Percentiles rank a stretch among this genome's conserved stretches.
phyloP scores from a whole-genome alignment of 2,329 filamentous ascomycete genomes.

The Arthroderma sp. region DNA sequence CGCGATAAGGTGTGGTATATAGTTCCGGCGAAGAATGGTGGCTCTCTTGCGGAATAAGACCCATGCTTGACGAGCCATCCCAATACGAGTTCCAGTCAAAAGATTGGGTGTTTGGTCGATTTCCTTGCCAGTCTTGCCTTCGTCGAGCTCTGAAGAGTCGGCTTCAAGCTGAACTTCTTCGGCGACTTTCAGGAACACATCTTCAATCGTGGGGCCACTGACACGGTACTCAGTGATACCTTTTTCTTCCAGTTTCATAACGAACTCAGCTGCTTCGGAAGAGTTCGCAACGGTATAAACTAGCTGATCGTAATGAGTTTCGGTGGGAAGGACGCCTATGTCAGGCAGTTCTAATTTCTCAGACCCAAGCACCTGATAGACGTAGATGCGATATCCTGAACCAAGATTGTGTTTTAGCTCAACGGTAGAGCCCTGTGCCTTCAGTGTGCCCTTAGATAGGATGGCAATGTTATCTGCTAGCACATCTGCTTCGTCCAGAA shows the following conservation, averaged over 20 bases:
- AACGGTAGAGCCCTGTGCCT: slow-evolving; percentile 71
- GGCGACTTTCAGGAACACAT: slow-evolving; percentile 77
- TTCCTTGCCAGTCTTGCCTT: slow-evolving; percentile 9
- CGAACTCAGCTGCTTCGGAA: slow-evolving; percentile 54
- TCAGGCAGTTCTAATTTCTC: slow-evolving; percentile 32
- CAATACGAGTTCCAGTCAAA: slow-evolving; percentile 55
- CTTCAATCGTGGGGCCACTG: slow-evolving; percentile 79
- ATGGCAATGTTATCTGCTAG: slow-evolving; percentile 82
- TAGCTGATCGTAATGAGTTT: slow-evolving; percentile 54
- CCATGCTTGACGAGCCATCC: slow-evolving; percentile 54
- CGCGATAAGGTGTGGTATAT: slow-evolving; percentile 60
- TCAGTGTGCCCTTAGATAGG: slow-evolving; percentile 68
- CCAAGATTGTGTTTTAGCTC: slow-evolving; percentile 72
- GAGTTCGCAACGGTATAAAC: slow-evolving; percentile 62
- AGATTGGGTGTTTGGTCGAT: slow-evolving; percentile 28
- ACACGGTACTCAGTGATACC: slow-evolving; percentile 69
- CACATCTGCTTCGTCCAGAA: slow-evolving; percentile 83
- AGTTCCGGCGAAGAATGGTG: slow-evolving; percentile 65
- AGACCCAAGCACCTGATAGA: slow-evolving; percentile 46
- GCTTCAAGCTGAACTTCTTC: slow-evolving; percentile 50
- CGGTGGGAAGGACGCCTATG: slow-evolving; percentile 44
- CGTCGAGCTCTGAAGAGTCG: slow-evolving; percentile 7
- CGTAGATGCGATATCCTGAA: slow-evolving; percentile 70
- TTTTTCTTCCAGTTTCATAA: slow-evolving; percentile 52
- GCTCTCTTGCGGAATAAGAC: slow-evolving; percentile 67